Base-by-base conservation (phyloP, 768 basidiomycete genomes). In the Coprinopsis sp. region DNA sequence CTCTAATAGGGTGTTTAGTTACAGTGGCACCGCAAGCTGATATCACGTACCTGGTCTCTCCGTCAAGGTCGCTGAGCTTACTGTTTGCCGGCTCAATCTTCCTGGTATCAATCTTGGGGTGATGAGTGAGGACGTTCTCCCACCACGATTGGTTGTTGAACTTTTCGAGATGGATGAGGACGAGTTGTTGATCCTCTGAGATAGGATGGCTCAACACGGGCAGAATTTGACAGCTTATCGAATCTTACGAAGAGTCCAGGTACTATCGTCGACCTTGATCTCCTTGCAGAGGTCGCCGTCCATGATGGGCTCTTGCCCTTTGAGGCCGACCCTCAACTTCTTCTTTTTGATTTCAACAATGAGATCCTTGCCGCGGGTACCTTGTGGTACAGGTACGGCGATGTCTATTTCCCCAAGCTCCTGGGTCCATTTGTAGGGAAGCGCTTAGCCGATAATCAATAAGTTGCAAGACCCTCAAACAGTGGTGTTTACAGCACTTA, bases 1-100 rank as follows among this genome's bases (percentile, higher is more conserved):
- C 92, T 54, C 96, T 90, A 58, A 2, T 54, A 30, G 30, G 45
- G 53, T 41, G 47, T 43, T 23, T 23, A 28, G 31, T 24, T 12
- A n/a, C 4, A 42, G 40, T 27, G 31, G 21, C 22, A 25, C 34
- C 18, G 24, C 23, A 23, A 29, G 5, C 40, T 23, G 37, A n/a
- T n/a, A 31, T 33, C 10, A 51, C 67, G 27, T 54, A 85, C 90
- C 90, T 81, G 1, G 95, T 98, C 63, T 98, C 95, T 10, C 86
- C 87, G 58, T 99, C 96, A 18, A 99, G 77, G 59, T 99, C 96
- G 61, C 92, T 88, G 44, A 99, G 74, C 62, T 96, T 95, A 62
- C 93, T 93, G 63, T 97, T 94, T 58, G 85, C 81, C 2, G 96
- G 96, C 57, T 87, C 84, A 54, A 99, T 97, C 71, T 96, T 98